A percentile compares a stretch with the other conserved stretches of the same genome.
These are phyloP conservation scores for Tulasnella sp. DNA, from an alignment of 768 basidiomycete genomes.

Conservation along the genomic window DNA sequence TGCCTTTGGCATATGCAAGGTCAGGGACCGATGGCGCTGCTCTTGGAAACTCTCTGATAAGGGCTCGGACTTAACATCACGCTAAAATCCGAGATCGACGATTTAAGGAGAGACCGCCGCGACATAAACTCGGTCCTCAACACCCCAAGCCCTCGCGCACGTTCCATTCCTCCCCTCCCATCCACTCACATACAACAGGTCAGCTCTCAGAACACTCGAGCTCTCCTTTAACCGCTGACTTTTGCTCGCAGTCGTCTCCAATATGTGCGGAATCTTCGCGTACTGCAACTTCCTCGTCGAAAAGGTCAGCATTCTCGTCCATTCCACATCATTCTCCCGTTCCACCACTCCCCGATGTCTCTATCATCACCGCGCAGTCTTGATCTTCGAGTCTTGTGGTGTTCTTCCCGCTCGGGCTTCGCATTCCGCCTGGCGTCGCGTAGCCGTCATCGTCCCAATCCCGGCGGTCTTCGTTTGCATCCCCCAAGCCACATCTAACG, in stretches of 20 bases:
- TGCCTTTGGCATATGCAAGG: background rate
- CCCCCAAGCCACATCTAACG: background rate
- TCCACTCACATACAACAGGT: background rate
- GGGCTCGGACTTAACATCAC: background rate
- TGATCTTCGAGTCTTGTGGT: background rate
- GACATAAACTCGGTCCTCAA: background rate
- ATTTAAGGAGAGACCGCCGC: background rate
- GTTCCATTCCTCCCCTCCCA: background rate
- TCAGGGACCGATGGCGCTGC: background rate
- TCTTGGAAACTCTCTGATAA: slow-evolving; percentile 4
- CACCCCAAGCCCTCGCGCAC: background rate
- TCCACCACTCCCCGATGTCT: background rate
- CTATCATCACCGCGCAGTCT: background rate
- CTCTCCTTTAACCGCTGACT: background rate
- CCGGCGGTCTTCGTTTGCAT: background rate
- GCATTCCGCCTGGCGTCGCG: background rate
- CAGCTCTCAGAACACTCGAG: background rate
- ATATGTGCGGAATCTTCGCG: slow-evolving; percentile 92
- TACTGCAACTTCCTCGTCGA: slow-evolving; percentile 94
- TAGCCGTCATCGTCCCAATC: background rate
- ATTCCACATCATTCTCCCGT: background rate
- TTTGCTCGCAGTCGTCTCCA: background rate
- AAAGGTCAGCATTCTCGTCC: slow-evolving; percentile 53
- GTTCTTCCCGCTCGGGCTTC: background rate
- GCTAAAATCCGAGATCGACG: background rate